phyloP scores from a whole-genome alignment of 331 rosid genomes.

The Ulmus americana region DNA sequence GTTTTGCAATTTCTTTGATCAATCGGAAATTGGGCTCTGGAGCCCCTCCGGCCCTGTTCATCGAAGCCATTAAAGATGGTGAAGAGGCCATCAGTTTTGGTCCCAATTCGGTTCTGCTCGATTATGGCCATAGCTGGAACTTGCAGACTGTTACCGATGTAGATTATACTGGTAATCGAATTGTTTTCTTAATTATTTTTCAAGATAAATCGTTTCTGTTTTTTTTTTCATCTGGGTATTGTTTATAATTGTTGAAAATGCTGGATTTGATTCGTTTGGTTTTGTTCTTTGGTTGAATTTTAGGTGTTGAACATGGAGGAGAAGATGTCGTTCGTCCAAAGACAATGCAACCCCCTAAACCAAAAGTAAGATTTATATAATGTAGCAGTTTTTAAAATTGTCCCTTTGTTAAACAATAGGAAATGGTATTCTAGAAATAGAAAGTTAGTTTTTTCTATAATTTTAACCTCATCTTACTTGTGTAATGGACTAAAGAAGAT shows the following conservation, averaged over 20 bases:
- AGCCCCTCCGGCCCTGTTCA: constrained; percentile 28
- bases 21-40: constrained; percentile 36
- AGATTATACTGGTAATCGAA: constrained; percentile 11
- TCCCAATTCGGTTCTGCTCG: constrained; percentile 40
- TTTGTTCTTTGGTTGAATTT: neutral
- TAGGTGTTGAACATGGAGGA: constrained; percentile 13
- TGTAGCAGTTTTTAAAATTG: no score
- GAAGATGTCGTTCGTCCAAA: constrained; percentile 3
- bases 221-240: neutral
- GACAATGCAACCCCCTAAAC: constrained; percentile 10
- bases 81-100: constrained; percentile 67
- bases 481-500: no score
- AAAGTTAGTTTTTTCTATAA: no score
- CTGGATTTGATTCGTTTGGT: neutral
- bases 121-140: constrained; percentile 51
- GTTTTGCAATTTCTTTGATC: constrained; percentile 42
- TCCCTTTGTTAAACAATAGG: no score
- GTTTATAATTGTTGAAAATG: neutral
- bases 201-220: neutral
- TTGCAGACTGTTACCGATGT: constrained; percentile 42
- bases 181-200: neutral
- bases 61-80: constrained; percentile 53
- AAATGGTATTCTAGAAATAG: no score
- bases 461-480: no score
- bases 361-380: no score